Evolutionary conservation across 2,329 filamentous ascomycete genomes (phyloP), one percentile per base, ranked within the genome.

Genomic region (Neoscytalidium dimidiatum): DNA sequence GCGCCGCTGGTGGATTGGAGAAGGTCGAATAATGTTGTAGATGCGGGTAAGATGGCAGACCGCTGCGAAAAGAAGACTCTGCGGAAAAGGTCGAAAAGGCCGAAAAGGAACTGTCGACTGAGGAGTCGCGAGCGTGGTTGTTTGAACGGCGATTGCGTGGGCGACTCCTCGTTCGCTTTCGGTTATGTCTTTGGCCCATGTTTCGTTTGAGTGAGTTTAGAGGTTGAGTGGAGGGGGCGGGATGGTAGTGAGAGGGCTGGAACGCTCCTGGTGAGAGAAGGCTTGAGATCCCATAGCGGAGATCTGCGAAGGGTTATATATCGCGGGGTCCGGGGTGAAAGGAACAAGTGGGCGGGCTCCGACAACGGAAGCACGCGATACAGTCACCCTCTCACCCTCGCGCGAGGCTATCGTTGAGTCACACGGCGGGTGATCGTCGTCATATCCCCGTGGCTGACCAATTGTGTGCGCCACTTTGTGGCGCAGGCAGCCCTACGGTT

Each of bases 121-220:
- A 60, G 56, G 56, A 60, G 56, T 46, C 56, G 56, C 56, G 56
- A 38, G 56, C 38, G n/a, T 60, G 56, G 63, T 71, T 71, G 66
- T 62, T 67, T 48, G 69, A 68, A 66, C 75, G 72, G 64, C 76
- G 76, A 68, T 79, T 75, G 57, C 78, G 75, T 53, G 78, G 77
- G 38, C 79, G 76, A 69, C 76, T 78, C 66, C 79, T 73, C 21
- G 77, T 80, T 62, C 79, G 77, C 67, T 77, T 79, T 67, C 78
- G 73, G 71, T 81, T 81, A 71, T 80, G 79, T 68, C 78, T 74
- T 68, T 79, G 77, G 67, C 77, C 77, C 79, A 81, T 80, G 33
- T 68, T 38, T 28, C 11, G 6, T 26, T 13, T 51, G 33, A 5
- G 1, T 5, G 58, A 46, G 46, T 46, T 33, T 7, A 29, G 23